Evolutionary conservation across 2,329 filamentous ascomycete genomes (phyloP).

Genomic region (Macrophomina tecta): DNA sequence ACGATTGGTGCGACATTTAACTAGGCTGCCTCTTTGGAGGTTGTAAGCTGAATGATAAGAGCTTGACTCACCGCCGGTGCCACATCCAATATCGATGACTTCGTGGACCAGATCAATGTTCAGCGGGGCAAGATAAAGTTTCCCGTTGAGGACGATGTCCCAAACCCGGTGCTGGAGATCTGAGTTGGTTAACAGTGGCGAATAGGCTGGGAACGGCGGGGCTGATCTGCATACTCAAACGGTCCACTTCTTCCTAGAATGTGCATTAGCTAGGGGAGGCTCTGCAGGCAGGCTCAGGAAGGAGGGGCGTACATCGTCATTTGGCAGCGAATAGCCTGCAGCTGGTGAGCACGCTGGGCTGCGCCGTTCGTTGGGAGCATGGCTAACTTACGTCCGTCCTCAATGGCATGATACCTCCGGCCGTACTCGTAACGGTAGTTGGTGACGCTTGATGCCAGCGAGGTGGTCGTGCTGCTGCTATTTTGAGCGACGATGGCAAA

Average conservation of each 20-base stretch:
- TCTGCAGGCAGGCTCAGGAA: not conserved
- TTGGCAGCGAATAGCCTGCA: slow-evolving; percentile 35
- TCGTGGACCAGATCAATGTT: slow-evolving; percentile 29
- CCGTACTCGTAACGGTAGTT: slow-evolving; percentile 28
- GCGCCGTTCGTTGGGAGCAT: not conserved
- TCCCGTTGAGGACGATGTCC: slow-evolving; percentile 33
- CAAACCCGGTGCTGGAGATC: slow-evolving; percentile 38
- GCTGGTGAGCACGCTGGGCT: not conserved
- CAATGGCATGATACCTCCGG: slow-evolving; percentile 28
- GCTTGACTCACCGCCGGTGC: slow-evolving; percentile 31
- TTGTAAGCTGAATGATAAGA: too few relatives aligned
- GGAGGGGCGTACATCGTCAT: slow-evolving; percentile 33
- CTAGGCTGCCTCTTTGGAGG: too few relatives aligned
- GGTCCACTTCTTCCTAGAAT: slow-evolving; percentile 34
- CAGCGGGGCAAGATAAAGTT: slow-evolving; percentile 33
- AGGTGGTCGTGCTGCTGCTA: slow-evolving; percentile 27
- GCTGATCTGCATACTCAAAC: slow-evolving; percentile 28
- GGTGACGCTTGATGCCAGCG: slow-evolving; percentile 26
- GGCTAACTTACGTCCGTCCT: slow-evolving; percentile 19
- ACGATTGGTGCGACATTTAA: too few relatives aligned
- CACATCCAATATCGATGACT: slow-evolving; percentile 36
- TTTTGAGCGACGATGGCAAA: not conserved
- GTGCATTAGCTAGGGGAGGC: not conserved
- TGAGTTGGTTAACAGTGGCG: slow-evolving; percentile 13
- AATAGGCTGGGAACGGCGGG: not conserved